Evolutionary conservation across 441 rosid genomes (phyloP).

Genomic region (Populus trichocarpa): DNA sequence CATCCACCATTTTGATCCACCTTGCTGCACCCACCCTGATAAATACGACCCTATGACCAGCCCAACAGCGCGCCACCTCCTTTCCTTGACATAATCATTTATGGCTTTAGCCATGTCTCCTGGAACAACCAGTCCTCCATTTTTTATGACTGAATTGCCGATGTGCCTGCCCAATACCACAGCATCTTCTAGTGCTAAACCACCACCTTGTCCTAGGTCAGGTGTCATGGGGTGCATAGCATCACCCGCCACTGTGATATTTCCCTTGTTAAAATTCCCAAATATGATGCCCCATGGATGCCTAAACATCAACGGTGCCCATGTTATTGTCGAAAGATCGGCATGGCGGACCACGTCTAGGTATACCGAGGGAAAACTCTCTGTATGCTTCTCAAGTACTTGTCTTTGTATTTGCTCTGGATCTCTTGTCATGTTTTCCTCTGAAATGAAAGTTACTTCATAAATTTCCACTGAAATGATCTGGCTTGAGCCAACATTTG

Average conservation of each 20-base stretch:
- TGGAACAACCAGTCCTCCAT: constrained; percentile 4
- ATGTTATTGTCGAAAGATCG: constrained; percentile 33
- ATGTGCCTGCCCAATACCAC: constrained; percentile 42
- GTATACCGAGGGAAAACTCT: constrained; percentile 24
- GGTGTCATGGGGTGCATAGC: constrained; percentile 62
- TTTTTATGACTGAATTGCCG: constrained; percentile 14
- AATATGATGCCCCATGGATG: constrained; percentile 34
- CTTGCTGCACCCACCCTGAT: constrained; percentile 37
- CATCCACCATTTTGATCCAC: constrained; percentile 29
- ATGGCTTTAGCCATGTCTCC: constrained; percentile 20
- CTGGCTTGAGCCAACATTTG: background rate
- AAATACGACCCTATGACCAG: constrained; percentile 24
- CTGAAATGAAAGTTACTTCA: constrained; percentile 11
- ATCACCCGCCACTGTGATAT: constrained; percentile 41
- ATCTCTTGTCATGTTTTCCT: constrained; percentile 1
- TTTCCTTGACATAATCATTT: constrained; percentile 26
- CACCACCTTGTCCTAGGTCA: constrained; percentile 41
- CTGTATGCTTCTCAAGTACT: constrained; percentile 20
- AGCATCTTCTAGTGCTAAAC: constrained; percentile 43
- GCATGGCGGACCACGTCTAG: constrained; percentile 28
- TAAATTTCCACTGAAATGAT: background rate
- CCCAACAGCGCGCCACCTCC: constrained; percentile 32
- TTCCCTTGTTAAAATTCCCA: constrained; percentile 28
- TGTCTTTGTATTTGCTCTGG: constrained; percentile 29
- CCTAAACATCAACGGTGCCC: constrained; percentile 34